Conservation (phyloP, 2,329 filamentous ascomycete species). For the Aspergillus bombycis region DNA sequence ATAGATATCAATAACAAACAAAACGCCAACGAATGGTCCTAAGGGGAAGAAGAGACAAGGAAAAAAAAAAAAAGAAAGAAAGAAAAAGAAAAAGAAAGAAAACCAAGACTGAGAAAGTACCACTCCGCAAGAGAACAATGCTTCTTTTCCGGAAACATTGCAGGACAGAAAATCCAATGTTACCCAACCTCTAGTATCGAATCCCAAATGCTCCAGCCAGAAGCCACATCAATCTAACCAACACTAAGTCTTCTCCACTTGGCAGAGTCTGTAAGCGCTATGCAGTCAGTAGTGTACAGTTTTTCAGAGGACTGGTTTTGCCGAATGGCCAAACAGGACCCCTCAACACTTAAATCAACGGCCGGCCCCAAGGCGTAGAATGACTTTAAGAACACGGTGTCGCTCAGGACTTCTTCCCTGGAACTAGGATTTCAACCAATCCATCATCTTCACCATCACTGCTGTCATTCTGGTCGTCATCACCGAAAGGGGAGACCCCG, state of each 20-base stretch:
- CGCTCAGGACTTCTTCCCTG: conserved; percentile 40
- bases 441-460: conserved; percentile 48
- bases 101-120: neutral
- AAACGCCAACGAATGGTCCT: neutral
- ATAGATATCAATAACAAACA: neutral
- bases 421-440: conserved; percentile 50
- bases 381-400: conserved; percentile 3
- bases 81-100: neutral
- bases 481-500: conserved; percentile 37
- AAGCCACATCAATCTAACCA: neutral
- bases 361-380: conserved; percentile 1
- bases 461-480: conserved; percentile 49
- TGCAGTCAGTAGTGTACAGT: conserved; percentile 21
- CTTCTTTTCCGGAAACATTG: neutral
- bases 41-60: neutral
- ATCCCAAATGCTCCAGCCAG: conserved; percentile 1
- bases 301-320: conserved; percentile 13
- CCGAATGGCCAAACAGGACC: conserved; percentile 13
- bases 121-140: conserved; percentile 1
- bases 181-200: neutral
- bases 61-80: neutral
- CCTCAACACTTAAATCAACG: conserved; percentile 10
- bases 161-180: neutral
- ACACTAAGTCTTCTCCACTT: neutral
- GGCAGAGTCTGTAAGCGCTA: conserved; percentile 10